Conservation (phyloP, 805 yeast species). For the Peterozyma toletana region DNA sequence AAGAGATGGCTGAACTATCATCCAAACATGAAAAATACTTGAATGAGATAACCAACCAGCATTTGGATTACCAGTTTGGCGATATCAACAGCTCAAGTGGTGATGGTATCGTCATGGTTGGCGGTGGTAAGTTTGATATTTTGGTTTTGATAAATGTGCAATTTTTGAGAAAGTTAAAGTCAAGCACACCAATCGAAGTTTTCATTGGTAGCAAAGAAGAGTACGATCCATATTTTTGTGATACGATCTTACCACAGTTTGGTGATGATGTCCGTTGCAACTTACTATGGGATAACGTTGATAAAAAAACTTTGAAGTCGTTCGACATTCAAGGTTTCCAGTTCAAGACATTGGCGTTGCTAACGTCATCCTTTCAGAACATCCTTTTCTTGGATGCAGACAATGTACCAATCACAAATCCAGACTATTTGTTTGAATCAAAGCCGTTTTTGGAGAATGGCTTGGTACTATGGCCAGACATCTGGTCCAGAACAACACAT, state of each 20-base stretch:
- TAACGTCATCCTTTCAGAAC: constrained; percentile 38
- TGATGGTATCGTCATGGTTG: constrained; percentile 61
- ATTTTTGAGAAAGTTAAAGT: constrained; percentile 38
- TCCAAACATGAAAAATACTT: constrained; percentile 29
- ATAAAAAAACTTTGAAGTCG: constrained; percentile 33
- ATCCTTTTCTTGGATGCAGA: constrained; percentile 39
- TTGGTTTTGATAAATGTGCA: constrained; percentile 48
- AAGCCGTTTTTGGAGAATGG: constrained; percentile 47
- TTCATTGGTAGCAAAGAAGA: constrained; percentile 35
- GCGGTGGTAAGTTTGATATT: constrained; percentile 63
- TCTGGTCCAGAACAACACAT: constrained; percentile 70
- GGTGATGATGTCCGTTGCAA: constrained; percentile 29
- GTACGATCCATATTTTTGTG: constrained; percentile 39
- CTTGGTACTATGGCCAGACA: constrained; percentile 73
- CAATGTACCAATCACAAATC: constrained; percentile 31
- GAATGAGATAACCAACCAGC: constrained; percentile 18
- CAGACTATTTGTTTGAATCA: constrained; percentile 28
- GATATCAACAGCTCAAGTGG: constrained; percentile 21
- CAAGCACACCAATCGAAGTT: constrained; percentile 37
- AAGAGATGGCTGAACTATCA: constrained; percentile 25
- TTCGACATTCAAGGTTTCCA: constrained; percentile 27
- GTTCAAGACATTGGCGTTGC: constrained; percentile 30
- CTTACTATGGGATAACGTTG: constrained; percentile 24
- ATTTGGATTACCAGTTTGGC: constrained; percentile 15
- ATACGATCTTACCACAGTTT: constrained; percentile 29